A percentile compares a stretch with the other conserved stretches of the same genome.
Conservation (phyloP, 257 asterid genomes). For the Phtheirospermum japonicum region DNA sequence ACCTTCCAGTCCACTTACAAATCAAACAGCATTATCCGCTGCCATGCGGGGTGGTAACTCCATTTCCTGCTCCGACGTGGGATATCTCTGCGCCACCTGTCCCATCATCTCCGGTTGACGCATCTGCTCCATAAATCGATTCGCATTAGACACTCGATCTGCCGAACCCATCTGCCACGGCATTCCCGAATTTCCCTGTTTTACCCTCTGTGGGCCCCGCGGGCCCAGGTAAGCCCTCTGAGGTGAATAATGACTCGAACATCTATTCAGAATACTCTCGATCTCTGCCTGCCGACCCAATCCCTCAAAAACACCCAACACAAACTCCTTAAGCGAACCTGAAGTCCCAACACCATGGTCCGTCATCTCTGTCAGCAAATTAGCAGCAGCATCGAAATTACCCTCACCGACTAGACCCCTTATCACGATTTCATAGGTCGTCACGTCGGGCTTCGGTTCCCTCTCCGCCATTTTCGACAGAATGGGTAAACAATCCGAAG, state of each 20-base stretch:
- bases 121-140: slow-evolving; percentile 25
- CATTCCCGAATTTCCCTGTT: slow-evolving; percentile 31
- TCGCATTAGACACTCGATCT: slow-evolving; percentile 20
- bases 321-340: slow-evolving; percentile 48
- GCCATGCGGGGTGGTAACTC: slow-evolving; percentile 36
- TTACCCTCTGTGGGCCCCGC: slow-evolving; percentile 33
- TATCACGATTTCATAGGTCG: slow-evolving; percentile 64
- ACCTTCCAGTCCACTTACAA: slow-evolving; percentile 23
- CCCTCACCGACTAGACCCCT: slow-evolving; percentile 59
- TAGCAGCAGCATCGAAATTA: slow-evolving; percentile 40
- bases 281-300: slow-evolving; percentile 55
- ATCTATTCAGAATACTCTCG: slow-evolving; percentile 45
- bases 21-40: slow-evolving; percentile 33
- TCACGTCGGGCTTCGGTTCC: slow-evolving; percentile 86
- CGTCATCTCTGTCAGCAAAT: slow-evolving; percentile 56
- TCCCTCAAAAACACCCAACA: slow-evolving; percentile 55
- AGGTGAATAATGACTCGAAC: slow-evolving; percentile 28
- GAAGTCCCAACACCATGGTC: slow-evolving; percentile 53
- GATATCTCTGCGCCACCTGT: slow-evolving; percentile 26
- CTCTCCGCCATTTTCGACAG: slow-evolving; percentile 61
- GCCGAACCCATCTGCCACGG: slow-evolving; percentile 33
- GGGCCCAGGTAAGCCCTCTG: slow-evolving; percentile 34
- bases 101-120: slow-evolving; percentile 28
- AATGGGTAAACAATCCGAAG: slow-evolving; percentile 59
- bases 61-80: slow-evolving; percentile 30